Conservation (phyloP, 129 eudicot species). For the Centella asiatica region DNA sequence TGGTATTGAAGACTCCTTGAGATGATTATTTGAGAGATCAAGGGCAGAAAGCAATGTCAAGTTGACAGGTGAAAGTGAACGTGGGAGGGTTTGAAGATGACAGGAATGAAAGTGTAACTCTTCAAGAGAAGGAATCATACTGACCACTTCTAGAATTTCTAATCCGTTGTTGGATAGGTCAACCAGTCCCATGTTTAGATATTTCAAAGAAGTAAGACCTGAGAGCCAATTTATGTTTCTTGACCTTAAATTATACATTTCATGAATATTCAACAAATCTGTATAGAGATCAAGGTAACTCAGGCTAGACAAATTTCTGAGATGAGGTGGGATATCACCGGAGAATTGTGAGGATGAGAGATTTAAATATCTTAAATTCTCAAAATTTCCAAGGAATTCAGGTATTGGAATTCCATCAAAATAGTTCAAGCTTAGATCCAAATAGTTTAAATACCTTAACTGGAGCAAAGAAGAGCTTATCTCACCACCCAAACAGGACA, state of each 20-base stretch:
- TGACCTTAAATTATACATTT: neutral
- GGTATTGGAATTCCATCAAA: slow-evolving; percentile 1
- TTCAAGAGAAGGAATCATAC: neutral
- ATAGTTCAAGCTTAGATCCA: neutral
- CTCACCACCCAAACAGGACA: slow-evolving; percentile 1
- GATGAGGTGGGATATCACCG: slow-evolving; percentile 3
- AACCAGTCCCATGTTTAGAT: slow-evolving; percentile 1
- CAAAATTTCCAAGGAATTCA: neutral
- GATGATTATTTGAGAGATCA: slow-evolving; percentile 20
- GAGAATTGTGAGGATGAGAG: neutral
- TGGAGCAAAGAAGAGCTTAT: slow-evolving; percentile 2
- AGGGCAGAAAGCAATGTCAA: slow-evolving; percentile 22
- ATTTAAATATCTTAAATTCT: slow-evolving; percentile 5
- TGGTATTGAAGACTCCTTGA: slow-evolving; percentile 18
- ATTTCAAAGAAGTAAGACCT: slow-evolving; percentile 5
- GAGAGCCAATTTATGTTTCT: neutral
- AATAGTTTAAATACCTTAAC: neutral
- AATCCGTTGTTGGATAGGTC: neutral
- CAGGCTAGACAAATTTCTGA: slow-evolving; percentile 8
- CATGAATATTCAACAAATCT: neutral
- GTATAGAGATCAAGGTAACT: neutral
- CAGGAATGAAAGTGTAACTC: slow-evolving; percentile 3
- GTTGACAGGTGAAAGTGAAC: slow-evolving; percentile 4
- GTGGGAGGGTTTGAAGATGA: neutral
- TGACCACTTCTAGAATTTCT: neutral